phyloP scores from a whole-genome alignment of 805 yeast genomes.

The Isabelozyma pseudorhagii region DNA sequence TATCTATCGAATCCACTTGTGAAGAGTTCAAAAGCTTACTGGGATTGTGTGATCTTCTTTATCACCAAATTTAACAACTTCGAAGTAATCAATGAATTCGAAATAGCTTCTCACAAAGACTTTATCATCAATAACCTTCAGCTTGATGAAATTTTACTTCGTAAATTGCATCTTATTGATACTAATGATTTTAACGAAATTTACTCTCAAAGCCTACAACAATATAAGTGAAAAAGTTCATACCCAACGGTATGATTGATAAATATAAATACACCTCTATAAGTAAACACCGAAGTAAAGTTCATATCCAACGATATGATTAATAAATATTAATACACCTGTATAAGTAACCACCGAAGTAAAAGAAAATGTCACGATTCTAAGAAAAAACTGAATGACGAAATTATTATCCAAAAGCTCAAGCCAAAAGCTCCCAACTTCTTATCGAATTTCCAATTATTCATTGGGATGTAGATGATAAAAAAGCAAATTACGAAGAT shows the following conservation, averaged over 20 bases:
- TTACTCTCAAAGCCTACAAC: not conserved
- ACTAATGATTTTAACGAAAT: not conserved
- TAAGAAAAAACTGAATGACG: slow-evolving; percentile 3
- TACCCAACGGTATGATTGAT: no score
- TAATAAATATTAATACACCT: not conserved
- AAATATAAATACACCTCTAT: not conserved
- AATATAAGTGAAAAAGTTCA: no score
- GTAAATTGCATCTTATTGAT: not conserved
- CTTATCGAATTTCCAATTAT: slow-evolving; percentile 32
- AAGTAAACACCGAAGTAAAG: not conserved
- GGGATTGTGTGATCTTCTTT: not conserved
- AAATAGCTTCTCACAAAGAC: not conserved
- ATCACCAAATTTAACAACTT: not conserved
- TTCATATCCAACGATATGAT: no score
- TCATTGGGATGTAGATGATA: slow-evolving; percentile 25
- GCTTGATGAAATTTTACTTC: not conserved
- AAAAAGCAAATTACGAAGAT: slow-evolving; percentile 18
- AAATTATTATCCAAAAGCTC: slow-evolving; percentile 15
- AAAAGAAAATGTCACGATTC: not conserved
- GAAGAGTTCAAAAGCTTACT: not conserved
- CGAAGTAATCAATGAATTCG: not conserved
- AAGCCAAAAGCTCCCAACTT: slow-evolving; percentile 22
- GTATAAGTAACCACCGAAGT: not conserved
- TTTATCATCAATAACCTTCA: not conserved
- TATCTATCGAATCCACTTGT: slow-evolving; percentile 4